Percentiles rank a stretch among this genome's conserved stretches.
phyloP scores from a whole-genome alignment of 2,329 filamentous ascomycete genomes.

The Lecanoromycetidae sp. region DNA sequence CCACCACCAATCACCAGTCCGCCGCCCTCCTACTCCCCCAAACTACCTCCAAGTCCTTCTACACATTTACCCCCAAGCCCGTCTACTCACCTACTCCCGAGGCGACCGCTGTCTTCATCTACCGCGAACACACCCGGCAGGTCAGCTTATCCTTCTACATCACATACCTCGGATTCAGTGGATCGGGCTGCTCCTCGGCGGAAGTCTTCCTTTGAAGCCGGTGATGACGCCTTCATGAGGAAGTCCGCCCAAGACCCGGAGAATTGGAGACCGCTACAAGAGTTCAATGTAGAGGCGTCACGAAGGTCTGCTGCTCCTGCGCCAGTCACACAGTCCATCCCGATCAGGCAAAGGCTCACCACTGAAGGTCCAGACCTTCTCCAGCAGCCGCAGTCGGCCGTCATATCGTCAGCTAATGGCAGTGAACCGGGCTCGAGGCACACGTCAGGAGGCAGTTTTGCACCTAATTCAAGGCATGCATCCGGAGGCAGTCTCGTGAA shows the following conservation, averaged over 20 bases:
- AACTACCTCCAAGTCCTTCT: not conserved
- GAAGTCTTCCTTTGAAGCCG: conserved; percentile 16
- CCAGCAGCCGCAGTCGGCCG: conserved; percentile 24
- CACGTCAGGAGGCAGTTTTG: conserved; percentile 12
- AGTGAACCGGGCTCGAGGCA: conserved; percentile 10
- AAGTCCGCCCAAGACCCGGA: conserved; percentile 4
- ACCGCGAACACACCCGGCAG: conserved; percentile 2
- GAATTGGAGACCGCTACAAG: conserved; percentile 2
- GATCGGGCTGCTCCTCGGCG: conserved; percentile 2
- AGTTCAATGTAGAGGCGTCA: conserved; percentile 9
- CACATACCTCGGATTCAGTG: not conserved
- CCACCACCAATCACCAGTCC: conserved; percentile 1
- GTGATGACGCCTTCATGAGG: conserved; percentile 15
- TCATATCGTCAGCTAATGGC: conserved; percentile 17
- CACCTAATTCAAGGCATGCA: conserved; percentile 14
- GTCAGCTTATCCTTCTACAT: not conserved
- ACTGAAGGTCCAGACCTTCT: conserved; percentile 18
- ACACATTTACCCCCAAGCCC: not conserved
- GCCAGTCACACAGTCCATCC: conserved; percentile 18
- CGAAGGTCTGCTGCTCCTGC: conserved; percentile 6
- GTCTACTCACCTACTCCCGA: conserved; percentile 4
- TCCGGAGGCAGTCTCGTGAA: conserved; percentile 19
- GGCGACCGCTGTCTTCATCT: conserved; percentile 11
- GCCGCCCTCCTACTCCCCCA: conserved; percentile 4
- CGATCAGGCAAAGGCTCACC: conserved; percentile 22